phyloP scores from a whole-genome alignment of 2,329 filamentous ascomycete genomes.

The Pseudodiploospora longispora region DNA sequence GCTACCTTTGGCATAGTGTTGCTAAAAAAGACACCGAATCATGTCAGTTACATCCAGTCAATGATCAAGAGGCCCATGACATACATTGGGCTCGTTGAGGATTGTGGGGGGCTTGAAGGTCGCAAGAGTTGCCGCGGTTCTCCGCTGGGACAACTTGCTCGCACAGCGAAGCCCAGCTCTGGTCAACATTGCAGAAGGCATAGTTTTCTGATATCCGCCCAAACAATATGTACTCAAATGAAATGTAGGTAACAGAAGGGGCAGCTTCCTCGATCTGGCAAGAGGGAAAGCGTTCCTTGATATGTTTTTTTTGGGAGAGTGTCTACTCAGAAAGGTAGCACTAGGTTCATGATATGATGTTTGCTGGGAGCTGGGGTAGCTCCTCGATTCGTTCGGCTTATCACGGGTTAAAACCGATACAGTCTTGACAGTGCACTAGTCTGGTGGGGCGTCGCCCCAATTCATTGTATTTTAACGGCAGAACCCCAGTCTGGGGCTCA shows the following conservation, averaged over 20 bases:
- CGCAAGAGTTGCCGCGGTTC: slow-evolving; percentile 54
- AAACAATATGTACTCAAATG: too few species aligned
- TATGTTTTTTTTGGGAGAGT: too few species aligned
- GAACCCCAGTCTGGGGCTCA: slow-evolving; percentile 1
- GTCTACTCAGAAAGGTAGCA: too few species aligned
- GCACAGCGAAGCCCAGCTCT: slow-evolving; percentile 26
- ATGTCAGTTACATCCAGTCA: background rate
- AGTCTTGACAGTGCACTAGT: background rate
- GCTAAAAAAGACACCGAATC: slow-evolving; percentile 40
- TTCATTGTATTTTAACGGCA: background rate
- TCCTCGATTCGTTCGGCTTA: slow-evolving; percentile 6
- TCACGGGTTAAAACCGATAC: slow-evolving; percentile 9
- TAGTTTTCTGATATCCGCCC: slow-evolving; percentile 9
- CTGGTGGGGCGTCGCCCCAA: background rate
- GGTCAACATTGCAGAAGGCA: slow-evolving; percentile 28
- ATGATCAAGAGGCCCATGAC: slow-evolving; percentile 25
- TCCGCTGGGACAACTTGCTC: slow-evolving; percentile 19
- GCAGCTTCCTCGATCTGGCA: too few species aligned
- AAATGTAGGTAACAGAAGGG: too few species aligned
- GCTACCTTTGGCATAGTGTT: slow-evolving; percentile 82
- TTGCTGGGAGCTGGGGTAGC: too few species aligned
- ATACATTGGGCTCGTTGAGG: slow-evolving; percentile 90
- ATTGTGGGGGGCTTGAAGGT: slow-evolving; percentile 82
- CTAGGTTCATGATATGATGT: too few species aligned
- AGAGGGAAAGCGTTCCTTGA: too few species aligned